A percentile compares a stretch with the other conserved stretches of the same genome.
Evolutionary conservation across 1,284 basidiomycete species (phyloP).

Genomic region (Uromyces viciae-fabae): DNA sequence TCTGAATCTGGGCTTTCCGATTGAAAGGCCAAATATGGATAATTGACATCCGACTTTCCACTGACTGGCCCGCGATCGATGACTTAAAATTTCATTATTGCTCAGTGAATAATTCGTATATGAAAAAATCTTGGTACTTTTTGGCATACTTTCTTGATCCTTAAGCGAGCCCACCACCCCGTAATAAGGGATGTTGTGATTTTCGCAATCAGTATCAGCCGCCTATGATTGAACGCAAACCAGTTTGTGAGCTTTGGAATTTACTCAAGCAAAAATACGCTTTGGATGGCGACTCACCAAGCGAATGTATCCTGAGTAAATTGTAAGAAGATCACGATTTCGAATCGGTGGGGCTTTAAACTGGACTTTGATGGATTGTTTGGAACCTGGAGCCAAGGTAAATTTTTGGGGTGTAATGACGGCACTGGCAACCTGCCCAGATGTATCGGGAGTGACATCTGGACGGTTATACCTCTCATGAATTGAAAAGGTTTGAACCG

Average conservation of each 20-base stretch:
- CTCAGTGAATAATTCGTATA: too few species aligned
- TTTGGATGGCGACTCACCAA: constrained; percentile 3
- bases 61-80: not conserved
- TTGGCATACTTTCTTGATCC: constrained; percentile 19
- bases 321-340: not conserved
- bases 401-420: not conserved
- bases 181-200: constrained; percentile 38
- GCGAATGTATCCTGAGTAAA: constrained; percentile 42
- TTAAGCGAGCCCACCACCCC: constrained; percentile 39
- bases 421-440: constrained; percentile 6
- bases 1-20: not conserved
- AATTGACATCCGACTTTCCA: not conserved
- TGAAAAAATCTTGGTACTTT: not conserved
- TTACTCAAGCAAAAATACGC: not conserved
- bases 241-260: not conserved
- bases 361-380: not conserved
- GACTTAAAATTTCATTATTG: too few species aligned
- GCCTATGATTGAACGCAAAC: not conserved
- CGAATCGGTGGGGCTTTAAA: constrained; percentile 14
- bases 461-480: constrained; percentile 11
- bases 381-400: constrained; percentile 7
- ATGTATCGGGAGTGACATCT: not conserved
- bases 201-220: constrained; percentile 32
- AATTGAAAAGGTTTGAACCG: constrained; percentile 4
- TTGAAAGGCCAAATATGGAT: not conserved